Percentiles rank a stretch among this genome's conserved stretches.
Evolutionary conservation across 2,329 filamentous ascomycete species (phyloP).

Genomic region (Trichoderma simmonsii): DNA sequence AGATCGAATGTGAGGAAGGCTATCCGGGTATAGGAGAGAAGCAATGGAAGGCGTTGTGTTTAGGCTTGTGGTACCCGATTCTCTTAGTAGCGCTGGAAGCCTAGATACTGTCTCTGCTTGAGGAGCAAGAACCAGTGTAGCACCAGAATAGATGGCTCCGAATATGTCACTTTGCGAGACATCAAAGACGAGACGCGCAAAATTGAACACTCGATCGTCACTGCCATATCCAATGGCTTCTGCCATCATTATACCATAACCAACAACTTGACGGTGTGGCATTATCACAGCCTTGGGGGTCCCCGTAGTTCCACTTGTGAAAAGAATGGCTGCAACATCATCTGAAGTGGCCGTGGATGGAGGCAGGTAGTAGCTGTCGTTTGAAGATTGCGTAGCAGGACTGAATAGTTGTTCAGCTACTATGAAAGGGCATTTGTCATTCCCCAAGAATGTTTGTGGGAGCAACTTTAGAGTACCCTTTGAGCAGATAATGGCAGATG

Average conservation of each 20-base stretch:
- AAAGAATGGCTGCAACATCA: neutral
- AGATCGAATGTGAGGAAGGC: neutral
- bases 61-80: neutral
- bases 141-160: neutral
- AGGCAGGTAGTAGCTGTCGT: neutral
- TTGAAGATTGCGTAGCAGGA: neutral
- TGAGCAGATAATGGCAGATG: neutral
- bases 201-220: neutral
- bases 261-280: neutral
- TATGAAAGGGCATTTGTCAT: neutral
- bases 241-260: neutral
- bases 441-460: neutral
- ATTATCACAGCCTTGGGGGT: neutral
- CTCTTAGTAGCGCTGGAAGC: neutral
- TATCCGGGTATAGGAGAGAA: neutral
- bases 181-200: neutral
- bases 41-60: neutral
- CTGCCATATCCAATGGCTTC: neutral
- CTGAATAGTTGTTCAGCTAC: neutral
- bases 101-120: neutral
- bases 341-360: neutral
- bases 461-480: neutral
- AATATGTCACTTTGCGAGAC: neutral
- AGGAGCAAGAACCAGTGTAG: neutral
- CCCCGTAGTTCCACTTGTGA: neutral